A percentile compares a stretch with the other conserved stretches of the same genome.
Evolutionary conservation across 2,329 filamentous ascomycete genomes (phyloP).

Genomic region (Coleophoma eucalyptorum): DNA sequence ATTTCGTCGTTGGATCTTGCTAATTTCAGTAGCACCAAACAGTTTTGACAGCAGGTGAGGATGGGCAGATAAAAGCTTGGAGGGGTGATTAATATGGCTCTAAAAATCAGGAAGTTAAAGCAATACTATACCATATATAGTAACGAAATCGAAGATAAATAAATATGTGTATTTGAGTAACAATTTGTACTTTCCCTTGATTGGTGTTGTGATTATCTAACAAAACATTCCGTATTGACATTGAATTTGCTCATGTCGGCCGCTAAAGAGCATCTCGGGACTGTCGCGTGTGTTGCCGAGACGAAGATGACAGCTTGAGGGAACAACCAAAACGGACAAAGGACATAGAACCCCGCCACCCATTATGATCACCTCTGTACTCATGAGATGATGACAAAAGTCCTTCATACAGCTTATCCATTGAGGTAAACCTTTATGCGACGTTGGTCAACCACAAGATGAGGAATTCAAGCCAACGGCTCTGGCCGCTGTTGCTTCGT

Average conservation of each 20-base stretch:
- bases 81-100: conserved; percentile 19
- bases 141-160: no score
- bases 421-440: conserved; percentile 18
- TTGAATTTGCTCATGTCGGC: not conserved
- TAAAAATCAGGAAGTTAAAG: no score
- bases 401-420: conserved; percentile 13
- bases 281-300: conserved; percentile 8
- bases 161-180: no score
- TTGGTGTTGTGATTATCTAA: no score
- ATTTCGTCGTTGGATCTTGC: not conserved
- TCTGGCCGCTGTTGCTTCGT: conserved; percentile 27
- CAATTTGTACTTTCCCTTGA: no score
- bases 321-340: conserved; percentile 3
- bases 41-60: conserved; percentile 35
- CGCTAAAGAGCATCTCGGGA: not conserved
- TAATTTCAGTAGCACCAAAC: conserved; percentile 21
- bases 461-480: conserved; percentile 22
- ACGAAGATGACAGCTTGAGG: conserved; percentile 21
- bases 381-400: conserved; percentile 20
- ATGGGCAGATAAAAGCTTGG: conserved; percentile 35
- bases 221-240: no score
- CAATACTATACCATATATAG: no score
- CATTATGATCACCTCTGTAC: conserved; percentile 7
- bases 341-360: conserved; percentile 5
- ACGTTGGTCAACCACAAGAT: conserved; percentile 19